Base-by-base conservation (phyloP, 106 monocot species). In the Dendrobium chrysotoxum region DNA sequence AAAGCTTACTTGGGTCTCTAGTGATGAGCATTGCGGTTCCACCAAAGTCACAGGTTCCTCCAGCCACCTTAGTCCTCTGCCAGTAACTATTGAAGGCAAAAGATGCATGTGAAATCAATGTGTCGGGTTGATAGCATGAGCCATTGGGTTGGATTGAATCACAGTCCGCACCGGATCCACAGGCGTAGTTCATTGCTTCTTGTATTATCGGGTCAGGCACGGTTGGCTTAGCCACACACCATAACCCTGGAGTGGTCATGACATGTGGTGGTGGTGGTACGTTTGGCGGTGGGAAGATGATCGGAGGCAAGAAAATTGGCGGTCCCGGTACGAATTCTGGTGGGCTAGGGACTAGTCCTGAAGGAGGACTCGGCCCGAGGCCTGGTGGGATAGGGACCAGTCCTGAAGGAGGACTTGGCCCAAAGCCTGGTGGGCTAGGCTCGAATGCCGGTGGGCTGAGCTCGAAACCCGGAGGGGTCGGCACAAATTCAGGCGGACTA, bases 51-150 rank as follows among this genome's bases (percentile, higher is more conserved):
- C 93, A 93, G 1, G 88, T 89, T 38, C 88, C 88, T 38, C 90
- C 93, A 10, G 83, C 84, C 8, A 65, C 84, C 79, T 79, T 86
- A 0, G 88, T 89, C 74, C 88, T 61, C 71, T 93, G 93, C 88
- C 88, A 93, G 40, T 88, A 93, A 79, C 93, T 90, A 23, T 93
- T 93, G 87, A 93, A 93, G 20, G 93, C 93, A 45, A 82, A 90
- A 6, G 93, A 93, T 18, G 93, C 90, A 77, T 93, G 93, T 3
- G 90, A 77, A 9, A 93, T 78, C 72, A 87, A 11, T 4, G 88
- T 90, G 40, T 93, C 85, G 10, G 93, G 93, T 76, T 88, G 77
- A 72, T 80, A 93, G 72, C 93, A 93, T 0, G 79, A 47, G 12
- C 93, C 93, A 23, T 76, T 81, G 25, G 86, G 93, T 47, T 84